Conservation (phyloP, 148 eudicot genomes). For the Diospyros lotus region DNA sequence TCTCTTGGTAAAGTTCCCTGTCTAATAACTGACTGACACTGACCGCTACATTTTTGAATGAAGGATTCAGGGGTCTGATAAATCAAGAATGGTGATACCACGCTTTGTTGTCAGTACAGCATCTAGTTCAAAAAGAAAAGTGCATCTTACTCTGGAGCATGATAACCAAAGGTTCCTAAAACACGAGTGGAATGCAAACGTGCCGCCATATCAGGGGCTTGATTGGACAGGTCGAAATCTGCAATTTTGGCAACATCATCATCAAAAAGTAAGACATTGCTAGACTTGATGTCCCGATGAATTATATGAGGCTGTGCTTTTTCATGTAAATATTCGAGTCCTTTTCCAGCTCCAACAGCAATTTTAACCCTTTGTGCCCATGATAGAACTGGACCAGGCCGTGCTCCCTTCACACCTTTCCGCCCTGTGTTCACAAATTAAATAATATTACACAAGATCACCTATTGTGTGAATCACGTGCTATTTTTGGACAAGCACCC, state of each 20-base stretch:
- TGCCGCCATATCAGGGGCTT: slow-evolving; percentile 76
- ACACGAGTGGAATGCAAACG: slow-evolving; percentile 82
- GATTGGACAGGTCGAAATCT: slow-evolving; percentile 77
- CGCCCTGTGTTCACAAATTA: slow-evolving; percentile 36
- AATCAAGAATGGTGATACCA: not conserved
- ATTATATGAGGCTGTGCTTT: slow-evolving; percentile 71
- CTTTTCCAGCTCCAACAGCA: slow-evolving; percentile 83
- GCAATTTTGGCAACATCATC: slow-evolving; percentile 82
- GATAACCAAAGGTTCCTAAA: slow-evolving; percentile 71
- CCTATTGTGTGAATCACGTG: not conserved
- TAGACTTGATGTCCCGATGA: slow-evolving; percentile 81
- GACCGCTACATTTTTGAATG: not conserved
- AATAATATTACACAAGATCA: not conserved
- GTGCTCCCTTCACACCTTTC: slow-evolving; percentile 77
- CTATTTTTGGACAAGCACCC: not conserved
- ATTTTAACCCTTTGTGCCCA: slow-evolving; percentile 83
- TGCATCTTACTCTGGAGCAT: slow-evolving; percentile 76
- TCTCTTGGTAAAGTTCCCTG: no score
- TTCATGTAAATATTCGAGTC: slow-evolving; percentile 77
- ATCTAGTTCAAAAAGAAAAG: not conserved
- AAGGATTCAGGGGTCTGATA: not conserved
- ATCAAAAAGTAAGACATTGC: slow-evolving; percentile 69
- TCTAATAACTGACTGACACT: not conserved
- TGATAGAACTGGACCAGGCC: slow-evolving; percentile 70
- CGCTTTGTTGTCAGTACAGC: not conserved